Evolutionary conservation across 768 basidiomycete species (phyloP), one percentile per base, ranked within the genome.

Genomic region (Lactarius hengduanensis): DNA sequence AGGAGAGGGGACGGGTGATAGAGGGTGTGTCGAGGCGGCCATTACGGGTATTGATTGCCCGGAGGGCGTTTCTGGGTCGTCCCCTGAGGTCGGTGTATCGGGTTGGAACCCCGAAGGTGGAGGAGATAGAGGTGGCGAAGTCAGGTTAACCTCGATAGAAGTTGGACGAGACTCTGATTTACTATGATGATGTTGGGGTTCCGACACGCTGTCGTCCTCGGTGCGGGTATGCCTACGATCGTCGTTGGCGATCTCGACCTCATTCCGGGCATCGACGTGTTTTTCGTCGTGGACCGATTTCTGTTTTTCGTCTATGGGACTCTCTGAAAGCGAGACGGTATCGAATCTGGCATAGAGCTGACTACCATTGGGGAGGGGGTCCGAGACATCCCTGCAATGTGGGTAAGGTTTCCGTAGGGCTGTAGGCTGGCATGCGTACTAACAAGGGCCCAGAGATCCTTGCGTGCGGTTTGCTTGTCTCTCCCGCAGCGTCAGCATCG

Each of bases 401-500:
- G 50, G 22, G 53, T 67, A 28, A 67, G 62, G 28, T 32, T 9
- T 18, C 26, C 26, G 34, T 32, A 40, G 62, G 15, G 43, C 32
- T 28, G 38, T 36, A 59, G 34, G 50, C 50, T 43, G n/a, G 26
- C 9, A 63, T 41, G 53, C 34, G 62, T 60, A 63, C 62, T 63
- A 16, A 67, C 58, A 32, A 32, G 20, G 53, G 47, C 20, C 50
- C 26, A 7, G 26, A 26, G 2, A 16, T 18, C 54, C 22, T 54
- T 56, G 50, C 4, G n/a, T 22, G 53, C 22, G 22, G n/a, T 34
- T 36, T 41, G n/a, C 16, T 11, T 20, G 53, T 47, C 40, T 38
- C 43, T 43, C 22, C 58, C 41, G 9, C 47, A 88, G 77, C 0
- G 86, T 88, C 16, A 86, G 87, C 61, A 86, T 80, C 11, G 86